phyloP scores from a whole-genome alignment of 257 asterid genomes.

The Fraxinus cuspidata region DNA sequence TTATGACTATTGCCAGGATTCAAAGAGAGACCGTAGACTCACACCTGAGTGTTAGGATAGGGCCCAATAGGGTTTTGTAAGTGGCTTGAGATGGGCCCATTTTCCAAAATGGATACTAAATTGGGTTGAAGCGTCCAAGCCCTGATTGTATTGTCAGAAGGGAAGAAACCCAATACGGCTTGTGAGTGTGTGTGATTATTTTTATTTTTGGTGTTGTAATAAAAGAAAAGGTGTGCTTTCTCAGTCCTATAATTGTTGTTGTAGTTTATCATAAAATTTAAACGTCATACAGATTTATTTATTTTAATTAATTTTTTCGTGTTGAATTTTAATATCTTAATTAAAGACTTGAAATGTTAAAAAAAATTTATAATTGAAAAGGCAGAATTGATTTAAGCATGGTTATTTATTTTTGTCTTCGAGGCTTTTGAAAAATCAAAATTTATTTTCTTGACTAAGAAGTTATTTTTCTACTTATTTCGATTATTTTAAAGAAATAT shows the following conservation, averaged over 20 bases:
- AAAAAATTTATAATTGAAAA: too few species aligned
- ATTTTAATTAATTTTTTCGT: too few species aligned
- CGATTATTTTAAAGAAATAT: too few species aligned
- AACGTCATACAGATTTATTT: too few species aligned
- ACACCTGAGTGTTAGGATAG: conserved; percentile 72
- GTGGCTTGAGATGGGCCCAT: conserved; percentile 44
- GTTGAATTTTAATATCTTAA: too few species aligned
- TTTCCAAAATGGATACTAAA: conserved; percentile 18
- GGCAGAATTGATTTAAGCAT: too few species aligned
- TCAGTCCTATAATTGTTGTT: background rate
- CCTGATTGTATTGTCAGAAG: conserved; percentile 4
- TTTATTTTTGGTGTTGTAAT: background rate
- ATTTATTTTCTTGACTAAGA: too few species aligned
- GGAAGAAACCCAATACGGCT: background rate
- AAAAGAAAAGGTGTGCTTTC: background rate
- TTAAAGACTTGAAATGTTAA: too few species aligned
- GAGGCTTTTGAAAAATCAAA: too few species aligned
- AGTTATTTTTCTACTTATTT: too few species aligned
- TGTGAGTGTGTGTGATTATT: background rate
- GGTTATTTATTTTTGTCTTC: too few species aligned
- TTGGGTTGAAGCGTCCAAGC: conserved; percentile 40
- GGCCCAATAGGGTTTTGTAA: background rate
- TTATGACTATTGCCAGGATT: conserved; percentile 73
- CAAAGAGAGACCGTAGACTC: conserved; percentile 54
- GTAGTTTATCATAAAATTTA: background rate